Conservation (phyloP, 1,284 basidiomycete genomes). For the Coniophora puteana region DNA sequence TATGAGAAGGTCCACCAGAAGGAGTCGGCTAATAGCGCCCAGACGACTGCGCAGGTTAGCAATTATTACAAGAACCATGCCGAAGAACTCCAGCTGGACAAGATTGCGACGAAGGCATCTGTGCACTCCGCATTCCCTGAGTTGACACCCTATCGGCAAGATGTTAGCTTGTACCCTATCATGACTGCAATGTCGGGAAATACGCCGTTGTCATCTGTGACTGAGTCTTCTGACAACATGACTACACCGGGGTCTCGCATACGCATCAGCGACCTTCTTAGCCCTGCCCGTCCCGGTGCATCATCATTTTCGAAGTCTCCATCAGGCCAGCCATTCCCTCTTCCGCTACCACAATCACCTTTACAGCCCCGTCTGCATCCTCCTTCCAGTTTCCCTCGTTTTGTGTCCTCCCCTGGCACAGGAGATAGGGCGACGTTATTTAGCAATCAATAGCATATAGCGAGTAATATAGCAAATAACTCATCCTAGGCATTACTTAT, state of each 20-base stretch:
- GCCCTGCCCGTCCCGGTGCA: background rate
- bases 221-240: background rate
- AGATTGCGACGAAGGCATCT: constrained; percentile 32
- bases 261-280: constrained; percentile 4
- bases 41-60: constrained; percentile 75
- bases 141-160: constrained; percentile 1
- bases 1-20: too few relatives aligned
- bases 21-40: too few relatives aligned
- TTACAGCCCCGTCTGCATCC: background rate
- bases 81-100: constrained; percentile 41
- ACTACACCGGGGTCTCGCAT: constrained; percentile 1
- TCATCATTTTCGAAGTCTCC: background rate
- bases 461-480: too few relatives aligned
- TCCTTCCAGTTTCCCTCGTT: constrained; percentile 1
- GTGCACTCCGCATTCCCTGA: constrained; percentile 26
- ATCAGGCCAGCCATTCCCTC: background rate
- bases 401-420: too few relatives aligned
- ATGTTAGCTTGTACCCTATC: constrained; percentile 14
- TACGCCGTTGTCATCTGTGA: background rate
- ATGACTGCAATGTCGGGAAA: background rate
- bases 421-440: too few relatives aligned
- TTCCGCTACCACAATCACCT: constrained; percentile 1
- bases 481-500: too few relatives aligned
- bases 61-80: constrained; percentile 59
- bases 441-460: too few relatives aligned